Evolutionary conservation across 2,329 filamentous ascomycete genomes (phyloP).

Genomic region (Apiospora aurea): DNA sequence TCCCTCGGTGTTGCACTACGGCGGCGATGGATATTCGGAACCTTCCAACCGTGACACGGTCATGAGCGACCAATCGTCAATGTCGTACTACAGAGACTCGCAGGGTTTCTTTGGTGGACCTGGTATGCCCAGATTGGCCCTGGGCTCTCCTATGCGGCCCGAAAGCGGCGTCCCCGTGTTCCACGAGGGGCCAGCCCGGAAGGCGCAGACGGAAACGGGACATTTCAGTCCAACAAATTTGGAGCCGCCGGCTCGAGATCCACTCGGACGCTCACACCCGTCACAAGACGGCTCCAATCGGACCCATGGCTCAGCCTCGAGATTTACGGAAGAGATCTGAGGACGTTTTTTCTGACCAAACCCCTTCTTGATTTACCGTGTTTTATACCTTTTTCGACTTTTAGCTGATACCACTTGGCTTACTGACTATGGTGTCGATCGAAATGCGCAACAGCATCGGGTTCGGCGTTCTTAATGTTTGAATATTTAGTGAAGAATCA

Average conservation of each 20-base stretch:
- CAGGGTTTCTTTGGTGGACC: constrained; percentile 49
- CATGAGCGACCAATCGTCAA: constrained; percentile 58
- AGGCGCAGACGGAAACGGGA: constrained; percentile 63
- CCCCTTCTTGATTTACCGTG: constrained; percentile 23
- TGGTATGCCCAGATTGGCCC: constrained; percentile 52
- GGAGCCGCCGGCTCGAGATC: constrained; percentile 41
- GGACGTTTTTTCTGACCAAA: constrained; percentile 25
- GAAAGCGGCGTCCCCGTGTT: constrained; percentile 67
- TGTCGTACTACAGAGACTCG: constrained; percentile 55
- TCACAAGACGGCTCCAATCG: constrained; percentile 44
- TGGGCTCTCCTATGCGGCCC: constrained; percentile 66
- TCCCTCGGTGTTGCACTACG: constrained; percentile 66
- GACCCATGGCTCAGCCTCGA: constrained; percentile 44
- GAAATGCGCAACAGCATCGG: constrained; percentile 36
- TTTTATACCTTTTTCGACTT: constrained; percentile 32
- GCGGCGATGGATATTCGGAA: constrained; percentile 69
- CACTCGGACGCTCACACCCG: constrained; percentile 47
- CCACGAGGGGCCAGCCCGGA: constrained; percentile 70
- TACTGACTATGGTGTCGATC: constrained; percentile 32
- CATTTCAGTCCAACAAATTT: constrained; percentile 49
- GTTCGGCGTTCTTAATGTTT: constrained; percentile 37
- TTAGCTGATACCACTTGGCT: constrained; percentile 40
- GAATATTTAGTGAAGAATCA: constrained; percentile 32
- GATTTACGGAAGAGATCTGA: constrained; percentile 52
- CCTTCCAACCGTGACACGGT: constrained; percentile 47